Evolutionary conservation across 1,284 basidiomycete species (phyloP).

Genomic region (Thecaphora frezii): DNA sequence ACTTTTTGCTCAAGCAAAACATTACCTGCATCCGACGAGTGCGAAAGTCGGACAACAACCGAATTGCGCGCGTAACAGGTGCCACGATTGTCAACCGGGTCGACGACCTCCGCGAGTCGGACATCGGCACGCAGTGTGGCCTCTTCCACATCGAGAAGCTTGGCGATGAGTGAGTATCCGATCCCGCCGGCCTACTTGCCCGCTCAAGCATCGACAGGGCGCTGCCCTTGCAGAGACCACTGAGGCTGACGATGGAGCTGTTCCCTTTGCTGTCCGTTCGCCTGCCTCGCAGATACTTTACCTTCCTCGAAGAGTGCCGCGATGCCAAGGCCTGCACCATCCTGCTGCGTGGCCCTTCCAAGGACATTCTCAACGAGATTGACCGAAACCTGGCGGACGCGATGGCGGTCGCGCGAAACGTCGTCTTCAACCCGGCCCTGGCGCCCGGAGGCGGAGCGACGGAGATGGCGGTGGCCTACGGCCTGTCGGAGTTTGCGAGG

Average conservation of each 20-base stretch:
- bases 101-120: conserved; percentile 87
- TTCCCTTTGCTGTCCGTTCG: conserved; percentile 87
- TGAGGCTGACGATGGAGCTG: too few species aligned
- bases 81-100: conserved; percentile 96
- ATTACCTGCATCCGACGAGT: conserved; percentile 91
- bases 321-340: conserved; percentile 91
- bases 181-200: conserved; percentile 64
- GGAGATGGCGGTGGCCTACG: conserved; percentile 93
- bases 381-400: conserved; percentile 94
- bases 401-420: conserved; percentile 91
- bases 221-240: too few species aligned
- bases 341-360: conserved; percentile 93
- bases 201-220: too few species aligned
- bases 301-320: conserved; percentile 95
- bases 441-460: conserved; percentile 98
- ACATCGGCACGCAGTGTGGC: conserved; percentile 89
- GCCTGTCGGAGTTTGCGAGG: conserved; percentile 97
- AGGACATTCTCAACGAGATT: conserved; percentile 99
- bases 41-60: conserved; percentile 97
- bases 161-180: conserved; percentile 78
- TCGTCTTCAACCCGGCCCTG: conserved; percentile 90
- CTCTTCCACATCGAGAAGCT: conserved; percentile 96
- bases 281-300: conserved; percentile 95
- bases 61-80: conserved; percentile 90
- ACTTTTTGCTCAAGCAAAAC: conserved; percentile 84